Evolutionary conservation across 805 yeast species (phyloP), one percentile per base, ranked within the genome.

Genomic region (Yarrowia sp.): DNA sequence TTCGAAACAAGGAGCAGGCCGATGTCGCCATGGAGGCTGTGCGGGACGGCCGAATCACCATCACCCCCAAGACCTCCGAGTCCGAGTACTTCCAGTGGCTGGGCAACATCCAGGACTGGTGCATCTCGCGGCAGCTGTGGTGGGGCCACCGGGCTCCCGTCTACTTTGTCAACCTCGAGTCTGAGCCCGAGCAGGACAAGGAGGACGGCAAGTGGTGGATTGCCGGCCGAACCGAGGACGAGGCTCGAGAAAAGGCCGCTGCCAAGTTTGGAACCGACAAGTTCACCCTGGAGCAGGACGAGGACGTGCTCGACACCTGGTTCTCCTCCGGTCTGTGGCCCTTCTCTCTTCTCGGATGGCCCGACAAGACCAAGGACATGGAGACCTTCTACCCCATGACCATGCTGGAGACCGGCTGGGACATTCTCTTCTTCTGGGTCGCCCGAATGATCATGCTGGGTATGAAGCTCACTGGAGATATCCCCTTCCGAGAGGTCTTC

Each of bases 101-200:
- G 80, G 95, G 89, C 77, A 91, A 92, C 80, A 90, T 93, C 73
- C 98, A 95, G 82, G 99, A 95, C 82, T 95, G 99, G 99, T 95
- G 99, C 87, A 92, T 95, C 72, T 95, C 98, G 22, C 90, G 99
- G 81, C 90, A 87, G 79, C 78, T 87, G 68, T 91, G 97, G 97
- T 90, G 96, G 96, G 99, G 99, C 73, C 99, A 95, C 82, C 88
- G 98, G 82, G 91, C 97, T 81, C 99, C 99, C 36, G 97, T 91
- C 52, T 95, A 95, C 82, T 91, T 91, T 74, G 91, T 92, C 70
- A 82, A 85, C 68, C 82, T 94, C 69, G 97, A 91, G 76, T 96
- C 94, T 69, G 75, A 74, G 52, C 76, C 78, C 53, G 81, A 80
- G 71, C 88, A 85, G 70, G 85, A 86, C 73, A 88, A 85, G 72